Percentiles rank a stretch among this genome's conserved stretches.
phyloP scores from a whole-genome alignment of 352 stramenopile species.

The Globisporangium spinosum region DNA sequence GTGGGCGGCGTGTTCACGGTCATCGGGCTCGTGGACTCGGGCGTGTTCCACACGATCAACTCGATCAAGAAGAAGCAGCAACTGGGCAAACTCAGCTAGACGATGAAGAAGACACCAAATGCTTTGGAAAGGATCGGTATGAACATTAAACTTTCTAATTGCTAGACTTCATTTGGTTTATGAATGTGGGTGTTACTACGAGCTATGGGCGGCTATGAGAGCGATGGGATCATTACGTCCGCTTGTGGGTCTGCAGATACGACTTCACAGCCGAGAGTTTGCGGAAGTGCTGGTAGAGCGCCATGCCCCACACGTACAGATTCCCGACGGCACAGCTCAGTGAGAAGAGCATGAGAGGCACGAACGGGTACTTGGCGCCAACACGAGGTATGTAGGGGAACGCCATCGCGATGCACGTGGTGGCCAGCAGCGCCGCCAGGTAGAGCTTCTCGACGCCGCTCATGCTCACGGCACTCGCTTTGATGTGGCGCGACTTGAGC shows the following conservation, averaged over 20 bases:
- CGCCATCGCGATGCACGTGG: slow-evolving; percentile 33
- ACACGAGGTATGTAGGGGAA: slow-evolving; percentile 58
- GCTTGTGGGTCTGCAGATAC: slow-evolving; percentile 36
- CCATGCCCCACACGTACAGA: slow-evolving; percentile 70
- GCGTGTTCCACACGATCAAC: slow-evolving; percentile 77
- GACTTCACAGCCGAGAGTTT: slow-evolving; percentile 71
- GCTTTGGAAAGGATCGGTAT: background rate
- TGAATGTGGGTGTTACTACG: background rate
- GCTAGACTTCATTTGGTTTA: slow-evolving; percentile 9
- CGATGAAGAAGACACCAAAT: background rate
- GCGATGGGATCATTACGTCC: background rate
- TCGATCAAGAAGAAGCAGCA: slow-evolving; percentile 85
- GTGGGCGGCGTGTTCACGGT: slow-evolving; percentile 83
- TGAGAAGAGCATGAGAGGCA: slow-evolving; percentile 80
- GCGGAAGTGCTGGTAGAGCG: slow-evolving; percentile 56
- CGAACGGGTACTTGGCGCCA: slow-evolving; percentile 53
- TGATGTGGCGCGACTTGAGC: slow-evolving; percentile 66
- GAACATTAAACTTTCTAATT: slow-evolving; percentile 8
- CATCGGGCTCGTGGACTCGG: slow-evolving; percentile 78
- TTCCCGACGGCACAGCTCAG: slow-evolving; percentile 70
- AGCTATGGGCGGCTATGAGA: background rate
- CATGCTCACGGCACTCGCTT: slow-evolving; percentile 53
- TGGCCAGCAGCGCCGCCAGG: slow-evolving; percentile 32
- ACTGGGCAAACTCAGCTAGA: slow-evolving; percentile 59
- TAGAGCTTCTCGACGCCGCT: slow-evolving; percentile 56